Base-by-base conservation (phyloP, 139 green algal genomes). In the Chlamydomonas schloesseri region DNA sequence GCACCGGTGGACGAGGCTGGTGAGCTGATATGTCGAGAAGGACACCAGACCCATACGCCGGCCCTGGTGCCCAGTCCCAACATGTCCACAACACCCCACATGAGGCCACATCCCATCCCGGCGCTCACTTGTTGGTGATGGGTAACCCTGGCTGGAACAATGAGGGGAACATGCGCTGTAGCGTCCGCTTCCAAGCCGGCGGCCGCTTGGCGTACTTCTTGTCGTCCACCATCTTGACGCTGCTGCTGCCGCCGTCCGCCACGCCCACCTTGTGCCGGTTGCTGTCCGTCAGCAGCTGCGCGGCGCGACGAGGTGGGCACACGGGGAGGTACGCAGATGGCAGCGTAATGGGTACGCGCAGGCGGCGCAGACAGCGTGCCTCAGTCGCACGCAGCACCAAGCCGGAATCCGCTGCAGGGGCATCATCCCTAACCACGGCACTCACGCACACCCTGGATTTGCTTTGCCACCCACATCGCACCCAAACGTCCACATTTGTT, bases 141-240 rank as follows among this genome's bases (percentile, higher is more conserved):
- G 92, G 91, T 68, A 95, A 85, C 47, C 73, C 73, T 1, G 92
- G 89, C 53, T 90, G 73, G 88, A 97, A 97, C 17, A 96, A 74
- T 34, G 84, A 84, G 26, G 94, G 94, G 65, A 97, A 91, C 21
- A 96, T 37, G 8, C 92, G 87, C 88, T 97, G 93, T 79, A 96
- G 62, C 57, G 90, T 91, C 31, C 94, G 90, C 82, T 91, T 90
- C 47, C 95, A 76, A 2, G 82, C 67, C 37, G 77, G 74, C 46
- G 89, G 87, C 53, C 91, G 89, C 70, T 83, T 89, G 8, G 76
- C 84, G 86, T 97, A 97, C 85, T 97, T 97, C 62, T 82, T 70
- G 36, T 93, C 88, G 69, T 91, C 81, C 55, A 94, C 89, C 17
- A 84, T 55, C 31, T 86, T 4, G 23, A 34, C 50, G 20, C 24